Evolutionary conservation across 805 yeast genomes (phyloP).

Genomic region (Candida sphagnicola): DNA sequence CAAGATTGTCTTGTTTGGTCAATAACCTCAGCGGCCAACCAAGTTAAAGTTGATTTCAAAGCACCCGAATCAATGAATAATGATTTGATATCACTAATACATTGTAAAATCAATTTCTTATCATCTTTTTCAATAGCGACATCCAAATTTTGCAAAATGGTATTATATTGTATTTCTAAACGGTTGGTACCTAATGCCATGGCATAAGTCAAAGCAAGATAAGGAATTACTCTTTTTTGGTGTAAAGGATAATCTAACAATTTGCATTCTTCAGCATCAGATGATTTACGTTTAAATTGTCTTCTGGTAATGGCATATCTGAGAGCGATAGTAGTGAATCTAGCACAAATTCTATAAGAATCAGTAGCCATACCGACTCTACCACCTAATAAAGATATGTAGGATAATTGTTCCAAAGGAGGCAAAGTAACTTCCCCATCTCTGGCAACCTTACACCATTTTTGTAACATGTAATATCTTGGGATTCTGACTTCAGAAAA

Average conservation of each 20-base stretch:
- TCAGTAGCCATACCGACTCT: constrained; percentile 43
- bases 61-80: constrained; percentile 44
- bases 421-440: constrained; percentile 40
- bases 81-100: constrained; percentile 37
- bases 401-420: constrained; percentile 43
- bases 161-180: constrained; percentile 30
- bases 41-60: constrained; percentile 41
- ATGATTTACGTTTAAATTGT: constrained; percentile 34
- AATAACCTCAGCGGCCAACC: constrained; percentile 41
- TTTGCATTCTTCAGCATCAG: constrained; percentile 30
- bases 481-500: constrained; percentile 42
- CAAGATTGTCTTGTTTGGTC: constrained; percentile 43
- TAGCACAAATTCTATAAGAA: constrained; percentile 39
- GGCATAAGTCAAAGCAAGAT: constrained; percentile 37
- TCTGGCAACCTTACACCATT: constrained; percentile 36
- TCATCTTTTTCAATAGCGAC: constrained; percentile 32
- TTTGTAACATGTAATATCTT: constrained; percentile 44
- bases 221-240: constrained; percentile 43
- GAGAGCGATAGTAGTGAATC: constrained; percentile 40
- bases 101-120: constrained; percentile 23
- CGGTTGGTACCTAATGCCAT: constrained; percentile 36
- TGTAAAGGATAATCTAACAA: constrained; percentile 43
- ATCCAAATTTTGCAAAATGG: constrained; percentile 31
- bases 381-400: constrained; percentile 42
- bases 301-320: constrained; percentile 45